Evolutionary conservation across 2,329 filamentous ascomycete genomes (phyloP), one percentile per base, ranked within the genome.

Genomic region (Curvularia sp.): DNA sequence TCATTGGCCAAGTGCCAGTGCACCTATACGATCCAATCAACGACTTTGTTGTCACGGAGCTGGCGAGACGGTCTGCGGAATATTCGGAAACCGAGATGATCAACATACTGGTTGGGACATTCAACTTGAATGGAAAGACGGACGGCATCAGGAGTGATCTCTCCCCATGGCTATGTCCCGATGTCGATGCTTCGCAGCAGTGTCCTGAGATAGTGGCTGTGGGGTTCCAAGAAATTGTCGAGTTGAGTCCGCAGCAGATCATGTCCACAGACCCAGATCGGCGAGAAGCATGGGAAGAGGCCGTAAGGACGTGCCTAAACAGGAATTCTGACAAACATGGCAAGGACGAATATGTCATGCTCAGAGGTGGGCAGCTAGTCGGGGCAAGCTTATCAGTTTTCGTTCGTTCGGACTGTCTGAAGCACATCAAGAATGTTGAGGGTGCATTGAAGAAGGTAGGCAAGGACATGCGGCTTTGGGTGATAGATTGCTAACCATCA

Each of bases 201-300:
- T 87, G 91, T 60, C 93, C 95, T 5, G 91, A 94, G 57, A 91
- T 99, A 36, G 88, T 96, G 50, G 93, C 90, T 7, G 89, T 97
- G 15, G 95, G 92, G 0, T 98, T 99, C 69, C 95, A 99, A 74
- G 95, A 99, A 77, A 98, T 99, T 62, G 95, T 99, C n/a, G 92
- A 97, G 72, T 81, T 99, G 46, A 97, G 92, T 68, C 95, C 96
- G 15, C 94, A 98, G 75, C 95, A 99, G 72, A 98, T 99, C 72
- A 97, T 99, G 93, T 97, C 96, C 65, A 98, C 93, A 59, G 94
- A 99, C 74, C 95, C 95, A 1, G 87, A 88, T 3, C 86, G 91
- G 53, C 91, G 94, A 65, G 88, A 92, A 63, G 80, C 89, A 19
- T 99, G 95, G 95, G 95, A 99, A 74, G 80, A 84, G 52, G 89